A percentile compares a stretch with the other conserved stretches of the same genome.
phyloP scores from a whole-genome alignment of 2,329 filamentous ascomycete genomes.

The Dothiorella sarmentorum region DNA sequence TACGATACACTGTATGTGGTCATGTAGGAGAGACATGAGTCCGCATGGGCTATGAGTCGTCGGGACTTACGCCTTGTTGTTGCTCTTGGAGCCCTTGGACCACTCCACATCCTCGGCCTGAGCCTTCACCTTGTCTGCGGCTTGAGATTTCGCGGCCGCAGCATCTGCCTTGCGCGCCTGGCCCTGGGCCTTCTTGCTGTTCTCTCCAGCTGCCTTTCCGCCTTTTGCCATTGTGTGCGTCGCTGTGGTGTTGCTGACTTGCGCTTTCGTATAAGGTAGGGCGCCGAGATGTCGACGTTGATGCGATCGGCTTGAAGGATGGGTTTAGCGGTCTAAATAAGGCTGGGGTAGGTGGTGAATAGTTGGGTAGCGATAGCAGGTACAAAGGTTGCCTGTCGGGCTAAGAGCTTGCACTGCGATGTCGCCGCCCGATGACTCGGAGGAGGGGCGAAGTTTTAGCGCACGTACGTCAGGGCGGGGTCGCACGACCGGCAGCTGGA shows the following conservation, averaged over 20 bases:
- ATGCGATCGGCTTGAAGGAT: neutral
- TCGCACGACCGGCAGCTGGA: constrained; percentile 6
- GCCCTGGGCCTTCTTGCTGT: constrained; percentile 83
- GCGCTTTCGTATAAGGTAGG: neutral
- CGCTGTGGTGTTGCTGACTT: neutral
- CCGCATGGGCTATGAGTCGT: neutral
- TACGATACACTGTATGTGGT: neutral
- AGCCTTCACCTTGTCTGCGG: constrained; percentile 60
- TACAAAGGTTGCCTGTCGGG: neutral
- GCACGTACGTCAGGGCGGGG: constrained; percentile 5
- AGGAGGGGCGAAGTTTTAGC: constrained; percentile 8
- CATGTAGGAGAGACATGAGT: too few species aligned
- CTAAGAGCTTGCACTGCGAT: constrained; percentile 14
- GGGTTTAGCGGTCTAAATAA: neutral
- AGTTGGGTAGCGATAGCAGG: neutral
- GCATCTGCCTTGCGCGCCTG: constrained; percentile 91
- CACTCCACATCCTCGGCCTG: constrained; percentile 72
- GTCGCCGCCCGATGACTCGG: constrained; percentile 15
- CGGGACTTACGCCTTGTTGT: constrained; percentile 73
- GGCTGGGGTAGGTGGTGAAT: neutral
- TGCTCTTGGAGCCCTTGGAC: constrained; percentile 81
- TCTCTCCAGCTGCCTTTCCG: constrained; percentile 54
- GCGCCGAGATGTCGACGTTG: neutral
- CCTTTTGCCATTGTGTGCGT: constrained; percentile 60
- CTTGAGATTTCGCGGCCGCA: constrained; percentile 75